phyloP scores from a whole-genome alignment of 495 filamentous ascomycete species.

The Penicillium mononematosum region DNA sequence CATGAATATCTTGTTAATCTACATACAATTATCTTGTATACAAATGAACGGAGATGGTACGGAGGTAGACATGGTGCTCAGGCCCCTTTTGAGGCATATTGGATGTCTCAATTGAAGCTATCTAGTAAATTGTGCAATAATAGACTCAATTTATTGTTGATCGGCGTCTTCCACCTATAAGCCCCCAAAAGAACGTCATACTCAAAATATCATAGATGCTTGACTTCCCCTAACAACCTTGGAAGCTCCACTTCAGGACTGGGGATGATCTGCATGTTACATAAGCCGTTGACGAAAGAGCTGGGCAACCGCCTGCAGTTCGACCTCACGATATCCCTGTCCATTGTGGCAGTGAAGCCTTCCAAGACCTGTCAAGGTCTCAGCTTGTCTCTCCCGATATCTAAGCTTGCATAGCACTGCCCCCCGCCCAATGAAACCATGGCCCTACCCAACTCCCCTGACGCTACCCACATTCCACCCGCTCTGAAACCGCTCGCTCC shows the following conservation, averaged over 20 bases:
- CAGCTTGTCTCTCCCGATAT: background rate
- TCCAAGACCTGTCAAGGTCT: conserved; percentile 8
- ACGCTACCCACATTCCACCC: conserved; percentile 40
- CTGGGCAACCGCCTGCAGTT: conserved; percentile 23
- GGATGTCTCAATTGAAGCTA: conserved; percentile 15
- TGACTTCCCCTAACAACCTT: background rate
- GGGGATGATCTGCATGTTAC: conserved; percentile 20
- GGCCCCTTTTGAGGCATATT: conserved; percentile 6
- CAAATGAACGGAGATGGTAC: conserved; percentile 2
- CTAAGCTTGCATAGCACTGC: background rate
- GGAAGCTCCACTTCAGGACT: background rate
- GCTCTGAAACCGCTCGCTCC: conserved; percentile 42
- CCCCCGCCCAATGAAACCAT: conserved; percentile 26
- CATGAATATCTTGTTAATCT: background rate
- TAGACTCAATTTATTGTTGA: background rate
- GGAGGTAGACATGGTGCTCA: background rate
- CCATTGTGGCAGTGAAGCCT: conserved; percentile 4
- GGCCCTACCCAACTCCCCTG: conserved; percentile 19
- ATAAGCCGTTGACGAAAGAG: conserved; percentile 19
- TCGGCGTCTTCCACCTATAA: background rate
- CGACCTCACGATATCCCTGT: background rate
- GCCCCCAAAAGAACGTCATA: background rate
- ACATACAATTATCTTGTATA: background rate
- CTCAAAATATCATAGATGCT: background rate
- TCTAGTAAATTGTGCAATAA: conserved; percentile 1